These are phyloP conservation scores for Pyronema domesticum DNA, from an alignment of 495 filamentous ascomycete species.

Conservation along the genomic window DNA sequence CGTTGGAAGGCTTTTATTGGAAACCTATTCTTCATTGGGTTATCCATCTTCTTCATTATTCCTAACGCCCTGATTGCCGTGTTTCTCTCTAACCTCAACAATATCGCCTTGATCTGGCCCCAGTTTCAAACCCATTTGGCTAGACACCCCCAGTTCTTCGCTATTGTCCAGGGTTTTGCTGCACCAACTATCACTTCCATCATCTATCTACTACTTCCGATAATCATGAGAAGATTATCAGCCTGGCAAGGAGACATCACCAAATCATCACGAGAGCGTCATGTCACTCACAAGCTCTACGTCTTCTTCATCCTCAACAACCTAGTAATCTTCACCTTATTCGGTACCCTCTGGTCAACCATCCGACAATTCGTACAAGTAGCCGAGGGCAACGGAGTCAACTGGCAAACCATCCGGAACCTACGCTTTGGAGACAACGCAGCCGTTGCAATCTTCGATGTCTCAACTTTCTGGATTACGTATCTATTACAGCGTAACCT, in stretches of 20 bases:
- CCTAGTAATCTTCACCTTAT: slow-evolving; percentile 79
- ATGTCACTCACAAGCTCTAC: slow-evolving; percentile 81
- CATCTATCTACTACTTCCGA: slow-evolving; percentile 74
- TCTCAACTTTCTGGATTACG: slow-evolving; percentile 85
- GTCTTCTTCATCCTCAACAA: slow-evolving; percentile 98
- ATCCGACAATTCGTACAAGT: slow-evolving; percentile 9
- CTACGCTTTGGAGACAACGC: slow-evolving; percentile 1
- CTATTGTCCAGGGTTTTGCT: slow-evolving; percentile 79
- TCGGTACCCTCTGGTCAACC: slow-evolving; percentile 32
- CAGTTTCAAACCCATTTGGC: slow-evolving; percentile 49
- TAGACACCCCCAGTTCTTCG: slow-evolving; percentile 48
- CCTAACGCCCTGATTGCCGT: slow-evolving; percentile 91
- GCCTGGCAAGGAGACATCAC: slow-evolving; percentile 44
- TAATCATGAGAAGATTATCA: slow-evolving; percentile 58
- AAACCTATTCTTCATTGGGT: slow-evolving; percentile 58
- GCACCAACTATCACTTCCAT: slow-evolving; percentile 82
- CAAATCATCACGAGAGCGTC: slow-evolving; percentile 82
- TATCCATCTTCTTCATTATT: slow-evolving; percentile 81
- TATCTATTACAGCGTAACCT: slow-evolving; percentile 86
- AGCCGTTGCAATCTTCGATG: slow-evolving; percentile 44
- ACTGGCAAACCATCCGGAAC: background rate
- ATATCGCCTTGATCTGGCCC: slow-evolving; percentile 45
- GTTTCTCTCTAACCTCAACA: slow-evolving; percentile 62
- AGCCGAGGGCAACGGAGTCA: slow-evolving; percentile 19
- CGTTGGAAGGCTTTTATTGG: slow-evolving; percentile 57